These are phyloP conservation scores for Fomitopsis palustris DNA, from an alignment of 1,284 basidiomycete genomes.

Conservation along the genomic window DNA sequence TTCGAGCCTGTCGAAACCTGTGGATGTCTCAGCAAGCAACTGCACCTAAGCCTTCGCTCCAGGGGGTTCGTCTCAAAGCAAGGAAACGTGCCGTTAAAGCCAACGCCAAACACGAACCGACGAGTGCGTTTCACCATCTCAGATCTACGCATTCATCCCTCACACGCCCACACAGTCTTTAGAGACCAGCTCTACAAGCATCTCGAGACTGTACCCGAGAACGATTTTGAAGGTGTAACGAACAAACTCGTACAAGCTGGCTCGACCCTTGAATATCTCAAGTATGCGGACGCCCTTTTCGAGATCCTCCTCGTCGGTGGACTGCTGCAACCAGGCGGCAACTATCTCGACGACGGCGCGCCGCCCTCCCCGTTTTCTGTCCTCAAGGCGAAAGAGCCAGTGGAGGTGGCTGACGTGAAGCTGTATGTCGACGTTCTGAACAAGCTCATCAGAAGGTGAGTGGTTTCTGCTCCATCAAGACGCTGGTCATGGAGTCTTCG, in stretches of 20 bases:
- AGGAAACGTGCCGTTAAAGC: slow-evolving; percentile 86
- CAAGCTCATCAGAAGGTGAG: slow-evolving; percentile 89
- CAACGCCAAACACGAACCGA: slow-evolving; percentile 85
- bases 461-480: neutral
- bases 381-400: slow-evolving; percentile 76
- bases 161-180: slow-evolving; percentile 60
- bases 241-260: slow-evolving; percentile 90
- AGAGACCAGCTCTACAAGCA: slow-evolving; percentile 94
- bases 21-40: slow-evolving; percentile 87
- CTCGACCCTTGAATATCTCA: slow-evolving; percentile 88
- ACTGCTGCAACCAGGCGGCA: slow-evolving; percentile 92
- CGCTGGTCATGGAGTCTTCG: slow-evolving; percentile 2
- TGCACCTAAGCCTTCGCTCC: slow-evolving; percentile 78
- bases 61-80: slow-evolving; percentile 86
- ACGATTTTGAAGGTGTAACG: slow-evolving; percentile 81
- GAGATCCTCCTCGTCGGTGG: slow-evolving; percentile 94
- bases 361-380: slow-evolving; percentile 81
- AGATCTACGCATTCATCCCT: slow-evolving; percentile 1
- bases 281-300: slow-evolving; percentile 95
- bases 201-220: slow-evolving; percentile 80
- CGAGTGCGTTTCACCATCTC: slow-evolving; percentile 36
- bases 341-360: slow-evolving; percentile 84
- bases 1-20: slow-evolving; percentile 35
- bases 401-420: slow-evolving; percentile 81
- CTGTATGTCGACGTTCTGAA: slow-evolving; percentile 92